Conservation (phyloP, 2,329 filamentous ascomycete species). For the Cryphonectria carpinicola region DNA sequence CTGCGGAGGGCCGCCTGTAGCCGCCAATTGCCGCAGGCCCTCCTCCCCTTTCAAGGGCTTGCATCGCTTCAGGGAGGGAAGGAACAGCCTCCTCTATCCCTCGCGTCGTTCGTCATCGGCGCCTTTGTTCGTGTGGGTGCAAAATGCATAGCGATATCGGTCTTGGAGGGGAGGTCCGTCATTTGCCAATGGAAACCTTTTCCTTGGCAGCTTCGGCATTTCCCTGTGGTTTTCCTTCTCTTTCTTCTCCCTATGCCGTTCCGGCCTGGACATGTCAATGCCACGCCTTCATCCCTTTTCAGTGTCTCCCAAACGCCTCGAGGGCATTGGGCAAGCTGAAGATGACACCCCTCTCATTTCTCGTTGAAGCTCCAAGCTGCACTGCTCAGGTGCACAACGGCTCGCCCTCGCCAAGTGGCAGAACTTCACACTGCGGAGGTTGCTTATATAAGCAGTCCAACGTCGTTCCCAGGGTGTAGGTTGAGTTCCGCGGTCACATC, state of each 20-base stretch:
- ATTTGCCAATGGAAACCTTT: neutral
- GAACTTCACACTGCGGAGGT: neutral
- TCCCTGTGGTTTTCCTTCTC: neutral
- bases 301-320: too few relatives aligned
- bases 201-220: neutral
- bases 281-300: neutral
- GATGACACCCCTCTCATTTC: too few relatives aligned
- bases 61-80: neutral
- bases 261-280: neutral
- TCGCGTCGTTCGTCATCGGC: neutral
- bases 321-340: neutral
- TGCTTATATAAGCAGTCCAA: neutral
- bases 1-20: neutral
- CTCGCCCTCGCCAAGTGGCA: neutral
- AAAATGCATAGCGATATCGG: conserved; percentile 5
- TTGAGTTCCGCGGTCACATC: neutral
- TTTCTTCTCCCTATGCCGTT: too few relatives aligned
- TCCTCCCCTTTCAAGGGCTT: neutral
- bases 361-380: neutral
- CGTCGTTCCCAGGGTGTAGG: neutral
- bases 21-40: conserved; percentile 1
- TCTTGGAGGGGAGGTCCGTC: neutral
- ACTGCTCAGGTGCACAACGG: neutral
- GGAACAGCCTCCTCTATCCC: too few relatives aligned
- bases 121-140: neutral